These are phyloP conservation scores for Rutstroemia sp. DNA, from an alignment of 2,329 filamentous ascomycete genomes.

Conservation along the genomic window DNA sequence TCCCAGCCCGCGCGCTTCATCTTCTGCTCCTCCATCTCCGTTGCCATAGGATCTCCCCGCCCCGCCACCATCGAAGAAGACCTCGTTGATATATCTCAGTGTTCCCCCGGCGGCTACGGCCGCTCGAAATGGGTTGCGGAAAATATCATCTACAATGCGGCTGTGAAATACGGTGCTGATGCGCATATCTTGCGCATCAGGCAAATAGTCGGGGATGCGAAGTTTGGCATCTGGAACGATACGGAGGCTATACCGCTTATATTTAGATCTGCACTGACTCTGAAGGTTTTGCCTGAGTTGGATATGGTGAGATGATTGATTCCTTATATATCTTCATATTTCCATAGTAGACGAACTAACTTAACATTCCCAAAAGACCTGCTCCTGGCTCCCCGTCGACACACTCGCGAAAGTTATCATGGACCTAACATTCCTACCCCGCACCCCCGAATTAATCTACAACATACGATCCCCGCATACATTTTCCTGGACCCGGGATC, in stretches of 20 bases:
- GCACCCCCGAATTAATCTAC: slow-evolving; percentile 31
- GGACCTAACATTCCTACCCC: slow-evolving; percentile 31
- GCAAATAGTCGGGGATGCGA: slow-evolving; percentile 41
- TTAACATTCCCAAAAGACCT: slow-evolving; percentile 24
- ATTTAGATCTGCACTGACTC: slow-evolving; percentile 37
- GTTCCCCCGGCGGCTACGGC: slow-evolving; percentile 43
- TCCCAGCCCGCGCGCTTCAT: slow-evolving; percentile 27
- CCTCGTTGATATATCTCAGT: slow-evolving; percentile 24
- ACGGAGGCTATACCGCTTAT: slow-evolving; percentile 45
- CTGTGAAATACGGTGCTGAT: slow-evolving; percentile 23
- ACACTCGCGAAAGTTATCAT: slow-evolving; percentile 34
- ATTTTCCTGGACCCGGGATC: slow-evolving; percentile 41
- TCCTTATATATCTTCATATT: background rate
- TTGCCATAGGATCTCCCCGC: slow-evolving; percentile 24
- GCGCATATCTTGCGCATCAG: slow-evolving; percentile 39
- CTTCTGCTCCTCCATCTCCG: slow-evolving; percentile 33
- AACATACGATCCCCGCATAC: slow-evolving; percentile 43
- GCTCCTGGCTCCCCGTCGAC: slow-evolving; percentile 40
- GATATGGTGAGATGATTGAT: slow-evolving; percentile 28
- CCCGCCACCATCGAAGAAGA: slow-evolving; percentile 30
- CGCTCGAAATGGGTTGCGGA: slow-evolving; percentile 41
- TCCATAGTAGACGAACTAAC: slow-evolving; percentile 25
- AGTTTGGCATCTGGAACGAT: slow-evolving; percentile 40
- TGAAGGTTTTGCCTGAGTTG: slow-evolving; percentile 35
- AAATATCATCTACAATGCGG: slow-evolving; percentile 34